A percentile compares a stretch with the other conserved stretches of the same genome.
Conservation (phyloP, 2,329 filamentous ascomycete species). For the Colletotrichum orchidophilum region DNA sequence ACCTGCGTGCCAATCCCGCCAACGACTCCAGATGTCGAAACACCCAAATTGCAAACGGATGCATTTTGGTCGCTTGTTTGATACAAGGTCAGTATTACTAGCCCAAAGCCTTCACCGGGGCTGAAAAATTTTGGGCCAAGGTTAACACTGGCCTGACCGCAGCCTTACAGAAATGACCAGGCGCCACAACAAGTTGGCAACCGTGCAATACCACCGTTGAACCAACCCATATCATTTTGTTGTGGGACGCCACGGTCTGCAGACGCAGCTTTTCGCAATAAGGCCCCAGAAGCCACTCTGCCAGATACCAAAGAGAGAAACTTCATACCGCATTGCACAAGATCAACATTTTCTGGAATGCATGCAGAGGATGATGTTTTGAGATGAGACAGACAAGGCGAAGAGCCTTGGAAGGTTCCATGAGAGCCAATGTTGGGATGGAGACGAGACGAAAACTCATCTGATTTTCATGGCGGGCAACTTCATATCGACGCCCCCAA, state of each 20-base stretch:
- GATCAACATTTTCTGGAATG: background rate
- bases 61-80: background rate
- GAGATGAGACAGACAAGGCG: background rate
- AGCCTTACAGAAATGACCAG: background rate
- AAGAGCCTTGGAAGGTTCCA: background rate
- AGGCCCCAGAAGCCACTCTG: background rate
- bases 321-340: background rate
- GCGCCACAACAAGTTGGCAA: background rate
- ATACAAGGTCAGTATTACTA: background rate
- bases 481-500: background rate
- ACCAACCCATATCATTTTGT: background rate
- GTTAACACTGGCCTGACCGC: background rate
- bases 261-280: background rate
- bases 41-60: background rate
- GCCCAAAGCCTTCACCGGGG: background rate
- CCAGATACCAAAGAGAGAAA: background rate
- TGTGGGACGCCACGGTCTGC: too few species aligned
- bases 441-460: background rate
- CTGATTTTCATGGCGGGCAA: background rate
- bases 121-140: background rate
- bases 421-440: background rate
- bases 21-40: too few species aligned
- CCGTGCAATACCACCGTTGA: background rate
- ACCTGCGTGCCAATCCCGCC: background rate
- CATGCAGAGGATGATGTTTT: background rate